Evolutionary conservation across 164 flowering plant genomes (phyloP), one percentile per base, ranked within the genome.

Genomic region (Vitis amurensis): DNA sequence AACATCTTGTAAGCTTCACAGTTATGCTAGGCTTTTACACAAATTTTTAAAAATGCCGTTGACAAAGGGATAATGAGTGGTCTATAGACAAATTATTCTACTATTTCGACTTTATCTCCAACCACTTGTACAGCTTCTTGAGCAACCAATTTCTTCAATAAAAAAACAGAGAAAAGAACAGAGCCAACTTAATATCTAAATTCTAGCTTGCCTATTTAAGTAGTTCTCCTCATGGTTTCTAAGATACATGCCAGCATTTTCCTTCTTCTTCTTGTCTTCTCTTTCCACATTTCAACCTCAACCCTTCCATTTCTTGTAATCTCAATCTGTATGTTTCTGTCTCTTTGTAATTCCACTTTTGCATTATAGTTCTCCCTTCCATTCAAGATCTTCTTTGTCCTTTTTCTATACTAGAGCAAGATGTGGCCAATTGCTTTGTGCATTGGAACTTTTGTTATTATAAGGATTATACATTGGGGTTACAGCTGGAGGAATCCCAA

Each of bases 401-500:
- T 60, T 50, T 11, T 8, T 50, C 8, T 4, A 47, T 63, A 47
- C 2, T 65, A 30, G 15, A 61, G n/a, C 9, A 62, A 50, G 57
- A 82, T 82, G 83, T 80, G 81, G 86, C 44, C 44, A 37, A 37
- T 37, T 37, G 64, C 49, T 52, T n/a, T 84, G 48, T 70, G 67
- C 66, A 66, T 82, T 73, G 84, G 55, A 70, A 73, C 74, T 59
- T 16, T 82, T 60, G 27, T 81, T 30, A 37, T 79, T 50, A 49
- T 81, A 72, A 17, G 68, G 77, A 73, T 86, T 60, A 71, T 75
- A 50, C 77, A 76, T 66, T 88, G 86, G 87, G 64, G 87, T 55
- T 84, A 86, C 73, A 78, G 73, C 7, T 89, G 93, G 93, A 77
- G 83, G 61, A 80, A 87, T 74, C 90, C 91, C 15, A 79, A 66